Conservation (phyloP, 768 basidiomycete species). For the Tricholoma hemisulphureum region DNA sequence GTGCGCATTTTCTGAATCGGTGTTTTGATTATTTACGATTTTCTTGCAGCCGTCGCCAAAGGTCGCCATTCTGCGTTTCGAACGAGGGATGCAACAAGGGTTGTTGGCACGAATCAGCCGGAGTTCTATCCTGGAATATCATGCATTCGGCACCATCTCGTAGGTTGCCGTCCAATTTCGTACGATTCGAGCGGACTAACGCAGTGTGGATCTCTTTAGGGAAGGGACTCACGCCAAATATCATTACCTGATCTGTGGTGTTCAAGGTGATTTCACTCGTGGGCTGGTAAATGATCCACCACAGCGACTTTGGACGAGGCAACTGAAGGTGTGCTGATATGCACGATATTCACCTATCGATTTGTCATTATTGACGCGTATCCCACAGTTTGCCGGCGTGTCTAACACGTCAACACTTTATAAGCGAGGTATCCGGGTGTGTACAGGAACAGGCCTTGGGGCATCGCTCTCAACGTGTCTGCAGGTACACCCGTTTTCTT, state of each 20-base stretch:
- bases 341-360: slow-evolving; percentile 1
- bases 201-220: slow-evolving; percentile 31
- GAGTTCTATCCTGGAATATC: slow-evolving; percentile 74
- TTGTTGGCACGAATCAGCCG: slow-evolving; percentile 73
- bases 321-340: slow-evolving; percentile 62
- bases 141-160: slow-evolving; percentile 80
- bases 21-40: slow-evolving; percentile 8
- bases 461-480: slow-evolving; percentile 76
- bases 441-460: slow-evolving; percentile 80
- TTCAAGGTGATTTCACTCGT: slow-evolving; percentile 78
- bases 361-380: slow-evolving; percentile 4
- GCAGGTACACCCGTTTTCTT: slow-evolving; percentile 40
- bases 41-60: slow-evolving; percentile 66
- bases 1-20: slow-evolving; percentile 40
- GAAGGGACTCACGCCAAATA: slow-evolving; percentile 72
- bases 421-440: slow-evolving; percentile 75
- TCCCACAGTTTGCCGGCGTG: slow-evolving; percentile 67
- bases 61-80: slow-evolving; percentile 75
- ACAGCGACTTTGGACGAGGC: slow-evolving; percentile 71
- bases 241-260: slow-evolving; percentile 81
- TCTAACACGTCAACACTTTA: slow-evolving; percentile 81
- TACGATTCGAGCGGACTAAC: slow-evolving; percentile 1
- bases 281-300: slow-evolving; percentile 70
- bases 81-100: slow-evolving; percentile 84
- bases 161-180: slow-evolving; percentile 19